Evolutionary conservation across 139 green algal species (phyloP), one percentile per base, ranked within the genome.

Genomic region (Picochlorum sp.): DNA sequence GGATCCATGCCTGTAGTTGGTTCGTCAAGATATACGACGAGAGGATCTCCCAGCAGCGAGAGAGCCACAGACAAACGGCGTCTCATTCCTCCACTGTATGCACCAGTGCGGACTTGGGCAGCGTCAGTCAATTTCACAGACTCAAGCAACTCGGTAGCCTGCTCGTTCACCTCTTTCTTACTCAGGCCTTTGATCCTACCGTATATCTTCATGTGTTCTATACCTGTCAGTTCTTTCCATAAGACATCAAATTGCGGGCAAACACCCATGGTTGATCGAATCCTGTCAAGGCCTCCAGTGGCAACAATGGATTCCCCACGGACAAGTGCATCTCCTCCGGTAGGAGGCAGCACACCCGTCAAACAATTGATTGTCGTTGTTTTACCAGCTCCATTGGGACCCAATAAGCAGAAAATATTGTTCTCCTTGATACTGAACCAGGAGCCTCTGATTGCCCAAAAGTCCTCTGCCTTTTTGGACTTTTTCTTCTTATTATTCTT

Each of bases 241-340:
- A 96, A 84, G 41, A 97, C 83, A 66, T 98, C 91, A 70, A 97
- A 97, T 77, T 98, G 92, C 3, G 88, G 90, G 70, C 90, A 96
- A 30, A 97, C 80, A 14, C 80, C 84, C 84, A 95, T 93, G 44
- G 85, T 41, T 20, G 63, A 57, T 20, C 86, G 62, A 56, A 91
- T 86, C 38, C 73, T 72, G 52, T 92, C 81, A 67, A 95, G 78
- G 16, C 81, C 83, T 5, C 78, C 88, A 0, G 76, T 34, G 4
- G 70, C 70, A 55, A 65, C 78, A 63, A 95, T 78, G 65, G 69
- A 72, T 67, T 88, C 47, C 37, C 85, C 86, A 37, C 88, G 85
- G 37, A 96, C 67, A 21, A 96, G 68, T 30, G 85, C 88, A 50
- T 94, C 87, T 31, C 89, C 89, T 45, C 75, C 72, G 21, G 71